phyloP scores from a whole-genome alignment of 495 filamentous ascomycete species.

The Xylaria palmicola region DNA sequence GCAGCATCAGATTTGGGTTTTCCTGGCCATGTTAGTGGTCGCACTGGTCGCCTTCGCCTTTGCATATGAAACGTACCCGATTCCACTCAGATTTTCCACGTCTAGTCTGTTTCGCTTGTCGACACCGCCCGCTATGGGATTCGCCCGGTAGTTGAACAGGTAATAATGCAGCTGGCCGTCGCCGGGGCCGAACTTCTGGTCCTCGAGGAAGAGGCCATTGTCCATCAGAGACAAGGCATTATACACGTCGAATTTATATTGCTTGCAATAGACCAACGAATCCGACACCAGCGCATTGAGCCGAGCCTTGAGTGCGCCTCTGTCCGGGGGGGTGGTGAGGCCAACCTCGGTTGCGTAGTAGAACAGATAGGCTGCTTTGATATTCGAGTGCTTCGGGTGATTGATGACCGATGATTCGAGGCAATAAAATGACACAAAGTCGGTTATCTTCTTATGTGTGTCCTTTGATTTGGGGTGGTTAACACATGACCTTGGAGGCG shows the following conservation, averaged over 20 bases:
- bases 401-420: conserved; percentile 90
- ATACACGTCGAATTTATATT: conserved; percentile 89
- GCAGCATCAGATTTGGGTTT: conserved; percentile 30
- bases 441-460: conserved; percentile 72
- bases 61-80: conserved; percentile 85
- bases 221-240: conserved; percentile 92
- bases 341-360: conserved; percentile 91
- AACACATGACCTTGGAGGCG: neutral
- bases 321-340: conserved; percentile 55
- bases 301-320: conserved; percentile 62
- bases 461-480: conserved; percentile 32
- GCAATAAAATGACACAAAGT: conserved; percentile 94
- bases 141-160: conserved; percentile 91
- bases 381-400: conserved; percentile 67
- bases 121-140: conserved; percentile 77
- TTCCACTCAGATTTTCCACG: conserved; percentile 71
- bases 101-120: conserved; percentile 74
- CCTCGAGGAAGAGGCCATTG: conserved; percentile 86
- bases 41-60: conserved; percentile 4
- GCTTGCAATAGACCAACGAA: conserved; percentile 83
- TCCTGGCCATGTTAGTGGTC: conserved; percentile 27
- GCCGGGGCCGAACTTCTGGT: conserved; percentile 90
- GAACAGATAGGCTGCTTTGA: conserved; percentile 90
- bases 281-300: conserved; percentile 79
- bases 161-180: conserved; percentile 96